phyloP scores from a whole-genome alignment of 495 filamentous ascomycete genomes.

The Penicillium desertorum region DNA sequence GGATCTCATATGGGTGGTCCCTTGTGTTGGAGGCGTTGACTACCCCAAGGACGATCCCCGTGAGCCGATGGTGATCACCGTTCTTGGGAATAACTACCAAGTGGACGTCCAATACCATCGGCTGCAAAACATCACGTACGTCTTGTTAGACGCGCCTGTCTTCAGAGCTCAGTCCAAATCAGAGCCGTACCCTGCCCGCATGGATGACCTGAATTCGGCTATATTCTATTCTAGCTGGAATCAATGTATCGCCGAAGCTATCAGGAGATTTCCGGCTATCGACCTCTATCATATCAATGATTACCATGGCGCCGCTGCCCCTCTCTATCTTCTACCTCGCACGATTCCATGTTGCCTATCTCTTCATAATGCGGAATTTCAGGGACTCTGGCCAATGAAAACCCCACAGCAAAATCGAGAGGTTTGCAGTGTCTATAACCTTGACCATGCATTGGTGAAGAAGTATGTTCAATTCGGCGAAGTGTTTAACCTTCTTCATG shows the following conservation, averaged over 20 bases:
- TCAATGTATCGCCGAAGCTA: constrained; percentile 63
- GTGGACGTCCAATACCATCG: constrained; percentile 66
- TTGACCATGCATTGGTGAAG: constrained; percentile 40
- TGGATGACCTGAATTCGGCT: constrained; percentile 71
- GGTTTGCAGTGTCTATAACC: constrained; percentile 69
- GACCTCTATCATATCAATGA: constrained; percentile 84
- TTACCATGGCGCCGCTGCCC: constrained; percentile 72
- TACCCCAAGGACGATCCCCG: constrained; percentile 60
- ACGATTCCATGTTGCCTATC: constrained; percentile 49
- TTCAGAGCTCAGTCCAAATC: constrained; percentile 69
- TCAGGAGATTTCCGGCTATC: constrained; percentile 56
- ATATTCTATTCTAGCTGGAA: constrained; percentile 76
- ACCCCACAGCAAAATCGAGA: constrained; percentile 62
- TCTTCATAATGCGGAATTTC: constrained; percentile 70
- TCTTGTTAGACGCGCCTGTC: constrained; percentile 68
- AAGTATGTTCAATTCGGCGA: constrained; percentile 60
- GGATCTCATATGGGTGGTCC: constrained; percentile 71
- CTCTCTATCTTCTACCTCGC: constrained; percentile 65
- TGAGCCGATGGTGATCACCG: constrained; percentile 62
- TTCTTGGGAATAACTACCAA: constrained; percentile 62
- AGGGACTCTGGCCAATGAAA: constrained; percentile 72
- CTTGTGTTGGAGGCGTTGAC: constrained; percentile 65
- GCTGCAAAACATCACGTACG: constrained; percentile 68
- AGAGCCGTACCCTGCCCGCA: constrained; percentile 68
- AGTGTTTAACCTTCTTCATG: constrained; percentile 72